Conservation (phyloP, 495 filamentous ascomycete species). For the Geopyxis carbonaria region DNA sequence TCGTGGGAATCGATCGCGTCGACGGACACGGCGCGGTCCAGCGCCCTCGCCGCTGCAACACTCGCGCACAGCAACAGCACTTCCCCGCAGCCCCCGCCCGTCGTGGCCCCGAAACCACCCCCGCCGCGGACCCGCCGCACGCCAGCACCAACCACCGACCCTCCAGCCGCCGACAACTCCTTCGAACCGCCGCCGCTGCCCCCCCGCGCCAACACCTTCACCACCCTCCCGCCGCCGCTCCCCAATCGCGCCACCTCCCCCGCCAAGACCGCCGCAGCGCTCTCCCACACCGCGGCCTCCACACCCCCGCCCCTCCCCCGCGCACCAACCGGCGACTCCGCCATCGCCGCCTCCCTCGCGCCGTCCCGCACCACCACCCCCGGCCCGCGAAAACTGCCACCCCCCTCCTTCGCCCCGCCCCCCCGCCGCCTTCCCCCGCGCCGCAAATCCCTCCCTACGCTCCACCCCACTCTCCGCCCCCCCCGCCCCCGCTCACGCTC, state of each 20-base stretch:
- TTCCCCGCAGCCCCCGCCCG: not conserved
- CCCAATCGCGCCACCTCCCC: not conserved
- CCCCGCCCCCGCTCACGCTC: slow-evolving; percentile 38
- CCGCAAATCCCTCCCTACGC: slow-evolving; percentile 26
- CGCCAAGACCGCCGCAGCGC: slow-evolving; percentile 17
- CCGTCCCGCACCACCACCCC: slow-evolving; percentile 47
- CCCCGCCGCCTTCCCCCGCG: slow-evolving; percentile 18
- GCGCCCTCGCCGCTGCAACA: slow-evolving; percentile 2
- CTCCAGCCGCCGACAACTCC: not conserved
- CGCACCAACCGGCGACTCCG: slow-evolving; percentile 50
- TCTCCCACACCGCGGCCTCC: slow-evolving; percentile 36
- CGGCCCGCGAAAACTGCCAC: slow-evolving; percentile 23
- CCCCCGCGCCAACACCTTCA: not conserved
- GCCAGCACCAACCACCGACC: not conserved
- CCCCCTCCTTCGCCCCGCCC: slow-evolving; percentile 15
- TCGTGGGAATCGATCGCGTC: not conserved
- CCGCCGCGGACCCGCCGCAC: not conserved
- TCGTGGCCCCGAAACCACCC: slow-evolving; percentile 1
- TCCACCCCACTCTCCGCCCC: slow-evolving; percentile 57
- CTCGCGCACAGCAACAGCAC: not conserved
- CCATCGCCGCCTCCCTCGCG: slow-evolving; percentile 70
- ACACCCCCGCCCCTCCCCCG: too few species aligned
- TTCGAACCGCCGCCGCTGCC: not conserved
- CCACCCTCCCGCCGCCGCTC: not conserved
- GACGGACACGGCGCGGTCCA: not conserved